Conservation (phyloP, 164 flowering plant species). For the Stephania yunnanensis region DNA sequence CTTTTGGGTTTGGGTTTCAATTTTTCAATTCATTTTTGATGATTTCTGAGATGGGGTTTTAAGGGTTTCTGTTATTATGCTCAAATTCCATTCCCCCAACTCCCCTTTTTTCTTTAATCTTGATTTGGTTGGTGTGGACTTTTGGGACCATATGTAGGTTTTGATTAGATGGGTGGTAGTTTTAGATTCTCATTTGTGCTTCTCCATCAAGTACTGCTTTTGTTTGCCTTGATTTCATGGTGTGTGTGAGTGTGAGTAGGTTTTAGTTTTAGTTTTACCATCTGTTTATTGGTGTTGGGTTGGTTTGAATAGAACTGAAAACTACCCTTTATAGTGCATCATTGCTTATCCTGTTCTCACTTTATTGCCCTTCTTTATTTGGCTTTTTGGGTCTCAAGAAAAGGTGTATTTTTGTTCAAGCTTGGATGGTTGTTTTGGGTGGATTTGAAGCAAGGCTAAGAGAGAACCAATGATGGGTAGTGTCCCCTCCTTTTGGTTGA, state of each 20-base stretch:
- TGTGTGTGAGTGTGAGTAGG: constrained; percentile 11
- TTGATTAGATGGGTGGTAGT: constrained; percentile 14
- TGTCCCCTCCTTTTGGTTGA: constrained; percentile 11
- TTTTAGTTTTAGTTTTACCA: not conserved
- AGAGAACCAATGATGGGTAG: constrained; percentile 26
- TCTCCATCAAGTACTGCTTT: constrained; percentile 12
- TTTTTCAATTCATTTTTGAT: constrained; percentile 7
- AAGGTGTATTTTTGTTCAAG: constrained; percentile 18
- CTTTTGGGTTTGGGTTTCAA: constrained; percentile 12
- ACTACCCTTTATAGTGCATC: not conserved
- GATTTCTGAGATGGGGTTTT: constrained; percentile 16
- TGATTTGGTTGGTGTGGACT: constrained; percentile 15
- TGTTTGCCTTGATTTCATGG: constrained; percentile 12
- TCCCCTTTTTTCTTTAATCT: constrained; percentile 14
- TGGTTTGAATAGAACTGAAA: constrained; percentile 3
- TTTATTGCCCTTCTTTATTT: not conserved
- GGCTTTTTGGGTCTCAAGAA: not conserved
- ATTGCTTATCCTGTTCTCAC: not conserved
- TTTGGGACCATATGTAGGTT: constrained; percentile 14
- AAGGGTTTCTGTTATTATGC: constrained; percentile 1
- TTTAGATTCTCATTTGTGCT: constrained; percentile 14
- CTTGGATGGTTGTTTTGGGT: constrained; percentile 28
- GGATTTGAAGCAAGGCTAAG: constrained; percentile 45
- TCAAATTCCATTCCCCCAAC: not conserved
- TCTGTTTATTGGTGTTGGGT: constrained; percentile 16